phyloP scores from a whole-genome alignment of 768 basidiomycete species.

The Astraeus odoratus region DNA sequence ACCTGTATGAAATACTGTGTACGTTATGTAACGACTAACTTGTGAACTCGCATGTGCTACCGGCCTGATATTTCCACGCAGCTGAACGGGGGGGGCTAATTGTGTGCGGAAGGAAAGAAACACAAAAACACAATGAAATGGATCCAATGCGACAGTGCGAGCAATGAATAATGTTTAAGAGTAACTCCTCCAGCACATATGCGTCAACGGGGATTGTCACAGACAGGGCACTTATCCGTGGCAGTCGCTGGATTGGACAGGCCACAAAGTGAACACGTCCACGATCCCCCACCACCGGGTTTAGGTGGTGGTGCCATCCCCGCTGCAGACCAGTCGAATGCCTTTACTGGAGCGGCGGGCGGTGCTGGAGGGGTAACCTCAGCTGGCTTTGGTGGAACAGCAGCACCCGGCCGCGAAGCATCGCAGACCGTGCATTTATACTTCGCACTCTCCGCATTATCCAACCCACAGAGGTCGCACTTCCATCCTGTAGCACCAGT shows the following conservation, averaged over 20 bases:
- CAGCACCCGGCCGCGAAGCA: constrained; percentile 22
- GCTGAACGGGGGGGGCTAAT: neutral
- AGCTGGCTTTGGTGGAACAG: neutral
- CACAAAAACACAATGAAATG: constrained; percentile 2
- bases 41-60: neutral
- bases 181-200: constrained; percentile 6
- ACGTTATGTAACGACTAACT: constrained; percentile 6
- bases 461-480: constrained; percentile 46
- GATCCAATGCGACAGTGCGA: constrained; percentile 10
- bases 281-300: constrained; percentile 18
- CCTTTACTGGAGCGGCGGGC: constrained; percentile 4
- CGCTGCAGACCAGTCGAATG: constrained; percentile 35
- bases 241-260: constrained; percentile 40
- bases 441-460: constrained; percentile 30
- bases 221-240: constrained; percentile 42
- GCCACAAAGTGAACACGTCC: constrained; percentile 36
- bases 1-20: constrained; percentile 3
- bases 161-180: constrained; percentile 5
- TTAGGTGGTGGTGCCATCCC: constrained; percentile 26
- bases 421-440: constrained; percentile 45
- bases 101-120: neutral
- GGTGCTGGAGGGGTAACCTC: neutral
- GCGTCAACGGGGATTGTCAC: constrained; percentile 36
- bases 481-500: constrained; percentile 38
- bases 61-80: neutral